Percentiles rank a stretch among this genome's conserved stretches.
These are phyloP conservation scores for Triticum turgidum DNA, from an alignment of 176 grass and related monocot species.

Conservation along the genomic window DNA sequence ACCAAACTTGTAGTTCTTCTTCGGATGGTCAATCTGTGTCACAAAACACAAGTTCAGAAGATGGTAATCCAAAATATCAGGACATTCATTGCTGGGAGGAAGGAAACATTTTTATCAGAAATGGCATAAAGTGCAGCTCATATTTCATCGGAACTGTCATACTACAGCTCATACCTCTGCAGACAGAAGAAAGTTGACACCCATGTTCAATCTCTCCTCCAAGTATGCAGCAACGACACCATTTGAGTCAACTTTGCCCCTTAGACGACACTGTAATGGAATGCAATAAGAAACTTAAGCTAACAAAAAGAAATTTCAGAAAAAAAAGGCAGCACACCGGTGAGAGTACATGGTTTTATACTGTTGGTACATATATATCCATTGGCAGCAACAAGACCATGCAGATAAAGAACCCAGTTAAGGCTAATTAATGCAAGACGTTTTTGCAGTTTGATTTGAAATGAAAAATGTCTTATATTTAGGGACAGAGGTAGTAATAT, in stretches of 20 bases:
- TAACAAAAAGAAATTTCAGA: background rate
- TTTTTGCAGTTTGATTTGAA: too few relatives aligned
- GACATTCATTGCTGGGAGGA: background rate
- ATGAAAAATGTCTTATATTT: too few relatives aligned
- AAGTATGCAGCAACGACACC: constrained; percentile 82
- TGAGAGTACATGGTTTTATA: background rate
- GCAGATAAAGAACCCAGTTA: constrained; percentile 6
- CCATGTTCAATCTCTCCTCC: constrained; percentile 97
- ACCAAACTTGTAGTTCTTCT: constrained; percentile 99
- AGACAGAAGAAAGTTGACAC: constrained; percentile 96
- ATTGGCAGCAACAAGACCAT: constrained; percentile 4
- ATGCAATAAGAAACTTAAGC: background rate
- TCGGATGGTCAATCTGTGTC: constrained; percentile 87
- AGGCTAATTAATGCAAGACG: constrained; percentile 12
- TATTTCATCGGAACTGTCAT: background rate
- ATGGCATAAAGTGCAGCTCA: background rate
- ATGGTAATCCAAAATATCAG: background rate
- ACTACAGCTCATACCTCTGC: constrained; percentile 55
- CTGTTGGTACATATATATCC: background rate
- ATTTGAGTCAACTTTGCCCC: constrained; percentile 93
- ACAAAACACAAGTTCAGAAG: constrained; percentile 31
- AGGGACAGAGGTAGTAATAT: background rate
- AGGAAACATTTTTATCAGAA: background rate
- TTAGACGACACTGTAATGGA: constrained; percentile 77
- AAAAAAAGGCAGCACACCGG: background rate